These are phyloP conservation scores for Multifurca ochricompacta DNA, from an alignment of 768 basidiomycete genomes.

Conservation along the genomic window DNA sequence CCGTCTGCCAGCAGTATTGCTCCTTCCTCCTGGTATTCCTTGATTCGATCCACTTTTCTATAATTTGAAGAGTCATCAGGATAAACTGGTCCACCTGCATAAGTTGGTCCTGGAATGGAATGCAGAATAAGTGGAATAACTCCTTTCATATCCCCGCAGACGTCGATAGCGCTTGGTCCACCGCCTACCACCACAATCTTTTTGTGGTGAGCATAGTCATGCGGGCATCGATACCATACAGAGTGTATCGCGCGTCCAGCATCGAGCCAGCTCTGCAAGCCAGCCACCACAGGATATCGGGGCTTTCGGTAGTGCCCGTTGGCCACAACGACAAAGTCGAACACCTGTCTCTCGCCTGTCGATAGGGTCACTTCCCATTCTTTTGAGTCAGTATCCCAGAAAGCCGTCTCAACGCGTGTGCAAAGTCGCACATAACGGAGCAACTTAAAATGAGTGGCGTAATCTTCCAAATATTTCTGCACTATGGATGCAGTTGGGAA, in stretches of 20 bases:
- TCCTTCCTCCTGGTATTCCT: constrained; percentile 36
- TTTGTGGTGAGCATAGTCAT: constrained; percentile 26
- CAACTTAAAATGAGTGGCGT: constrained; percentile 55
- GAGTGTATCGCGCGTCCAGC: constrained; percentile 53
- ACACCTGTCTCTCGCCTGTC: constrained; percentile 31
- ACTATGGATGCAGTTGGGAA: constrained; percentile 59
- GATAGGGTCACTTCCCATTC: constrained; percentile 47
- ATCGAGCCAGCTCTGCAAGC: constrained; percentile 50
- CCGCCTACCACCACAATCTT: constrained; percentile 41
- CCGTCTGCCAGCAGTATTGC: constrained; percentile 55
- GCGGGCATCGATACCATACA: constrained; percentile 55
- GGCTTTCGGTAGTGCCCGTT: constrained; percentile 72
- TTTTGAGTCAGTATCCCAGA: constrained; percentile 29
- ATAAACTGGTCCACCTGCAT: constrained; percentile 26
- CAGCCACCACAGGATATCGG: constrained; percentile 51
- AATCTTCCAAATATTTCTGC: constrained; percentile 60
- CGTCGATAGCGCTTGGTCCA: constrained; percentile 62
- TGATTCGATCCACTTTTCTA: constrained; percentile 32
- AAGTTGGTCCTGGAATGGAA: constrained; percentile 36
- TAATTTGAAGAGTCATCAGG: constrained; percentile 14
- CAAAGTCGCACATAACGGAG: constrained; percentile 52
- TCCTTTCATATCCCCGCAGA: constrained; percentile 48
- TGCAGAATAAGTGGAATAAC: constrained; percentile 44
- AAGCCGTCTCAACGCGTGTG: constrained; percentile 43
- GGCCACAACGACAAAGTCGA: constrained; percentile 64